phyloP scores from a whole-genome alignment of 139 green algal species.

The Chlamydomonas sp. region DNA sequence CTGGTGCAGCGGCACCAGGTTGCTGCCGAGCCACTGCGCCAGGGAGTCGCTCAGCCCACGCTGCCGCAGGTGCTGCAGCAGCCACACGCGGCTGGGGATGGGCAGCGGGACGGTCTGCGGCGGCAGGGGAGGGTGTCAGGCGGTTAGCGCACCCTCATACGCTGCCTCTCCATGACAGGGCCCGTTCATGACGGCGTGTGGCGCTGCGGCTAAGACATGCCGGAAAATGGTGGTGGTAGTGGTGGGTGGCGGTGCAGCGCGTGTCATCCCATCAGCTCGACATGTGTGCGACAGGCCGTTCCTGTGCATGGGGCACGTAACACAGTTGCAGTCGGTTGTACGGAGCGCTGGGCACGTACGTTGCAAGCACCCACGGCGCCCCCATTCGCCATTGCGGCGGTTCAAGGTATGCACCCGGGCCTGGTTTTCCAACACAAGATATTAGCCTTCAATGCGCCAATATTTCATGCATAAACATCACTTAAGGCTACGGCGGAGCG shows the following conservation, averaged over 20 bases:
- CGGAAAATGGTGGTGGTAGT: too few species aligned
- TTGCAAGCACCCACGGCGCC: too few species aligned
- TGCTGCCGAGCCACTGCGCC: conserved; percentile 85
- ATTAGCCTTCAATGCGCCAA: background rate
- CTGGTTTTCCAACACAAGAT: too few species aligned
- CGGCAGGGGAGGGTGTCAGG: background rate
- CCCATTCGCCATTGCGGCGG: too few species aligned
- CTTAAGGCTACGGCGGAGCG: background rate
- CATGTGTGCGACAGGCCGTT: too few species aligned
- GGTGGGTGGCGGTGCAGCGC: too few species aligned
- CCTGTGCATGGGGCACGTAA: too few species aligned
- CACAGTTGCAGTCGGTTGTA: too few species aligned
- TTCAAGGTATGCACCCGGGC: too few species aligned
- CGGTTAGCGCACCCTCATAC: background rate
- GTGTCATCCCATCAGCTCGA: too few species aligned
- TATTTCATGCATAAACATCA: background rate
- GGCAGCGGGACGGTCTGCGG: conserved; percentile 24
- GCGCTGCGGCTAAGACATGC: too few species aligned
- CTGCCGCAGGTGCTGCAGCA: conserved; percentile 43
- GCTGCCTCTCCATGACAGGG: background rate
- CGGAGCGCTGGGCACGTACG: too few species aligned
- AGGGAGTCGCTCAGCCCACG: conserved; percentile 65
- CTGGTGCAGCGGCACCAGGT: conserved; percentile 47
- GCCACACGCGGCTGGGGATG: conserved; percentile 23
- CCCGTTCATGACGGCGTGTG: background rate